These are phyloP conservation scores for Neurospora africana DNA, from an alignment of 495 filamentous ascomycete genomes.

Conservation along the genomic window DNA sequence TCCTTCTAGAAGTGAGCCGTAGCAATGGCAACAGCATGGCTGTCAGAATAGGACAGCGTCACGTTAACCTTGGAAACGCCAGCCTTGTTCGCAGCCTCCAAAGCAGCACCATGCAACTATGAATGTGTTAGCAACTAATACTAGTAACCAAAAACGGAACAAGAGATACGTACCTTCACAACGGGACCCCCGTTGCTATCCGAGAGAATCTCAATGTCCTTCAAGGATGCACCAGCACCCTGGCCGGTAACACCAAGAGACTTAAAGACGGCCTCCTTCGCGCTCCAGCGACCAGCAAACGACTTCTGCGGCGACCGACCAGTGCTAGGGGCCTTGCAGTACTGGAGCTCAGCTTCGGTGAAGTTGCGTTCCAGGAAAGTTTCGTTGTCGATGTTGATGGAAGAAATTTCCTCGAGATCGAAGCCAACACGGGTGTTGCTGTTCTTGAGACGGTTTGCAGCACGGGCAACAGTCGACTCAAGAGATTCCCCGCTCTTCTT, in stretches of 20 bases:
- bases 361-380: conserved; percentile 96
- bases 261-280: conserved; percentile 99
- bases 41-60: conserved; percentile 89
- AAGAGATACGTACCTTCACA: conserved; percentile 59
- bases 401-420: conserved; percentile 75
- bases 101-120: conserved; percentile 76
- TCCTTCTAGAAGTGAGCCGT: conserved; percentile 20
- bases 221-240: conserved; percentile 80
- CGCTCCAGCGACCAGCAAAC: conserved; percentile 89
- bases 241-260: conserved; percentile 77
- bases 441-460: conserved; percentile 56
- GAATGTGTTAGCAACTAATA: conserved; percentile 30
- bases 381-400: conserved; percentile 84
- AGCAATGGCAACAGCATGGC: conserved; percentile 86
- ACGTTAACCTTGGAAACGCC: conserved; percentile 81
- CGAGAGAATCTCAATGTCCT: conserved; percentile 84
- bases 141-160: neutral
- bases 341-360: conserved; percentile 66
- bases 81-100: conserved; percentile 66
- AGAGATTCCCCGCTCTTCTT: conserved; percentile 54
- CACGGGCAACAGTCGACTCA: conserved; percentile 45
- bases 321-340: conserved; percentile 64
- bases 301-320: conserved; percentile 57
- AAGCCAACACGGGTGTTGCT: conserved; percentile 77
- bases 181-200: conserved; percentile 72